Evolutionary conservation across 345 rosid genomes (phyloP).

Genomic region (Cardamine chenopodiifolia): DNA sequence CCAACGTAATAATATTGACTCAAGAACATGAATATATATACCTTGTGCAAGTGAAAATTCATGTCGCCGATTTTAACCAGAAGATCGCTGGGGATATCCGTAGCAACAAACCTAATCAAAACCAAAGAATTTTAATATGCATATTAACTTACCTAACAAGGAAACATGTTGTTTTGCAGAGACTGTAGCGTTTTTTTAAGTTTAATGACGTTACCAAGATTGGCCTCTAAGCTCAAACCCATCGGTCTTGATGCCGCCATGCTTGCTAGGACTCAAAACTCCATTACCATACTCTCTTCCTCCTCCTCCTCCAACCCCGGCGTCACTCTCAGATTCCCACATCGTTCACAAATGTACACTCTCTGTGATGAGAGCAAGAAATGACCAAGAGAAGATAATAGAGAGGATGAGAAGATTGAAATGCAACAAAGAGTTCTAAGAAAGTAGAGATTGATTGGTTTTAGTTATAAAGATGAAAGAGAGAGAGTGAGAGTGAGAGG

Average conservation of each 20-base stretch:
- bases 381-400: constrained; percentile 19
- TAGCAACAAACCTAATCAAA: constrained; percentile 73
- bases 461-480: constrained; percentile 33
- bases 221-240: constrained; percentile 87
- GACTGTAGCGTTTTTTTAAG: not conserved
- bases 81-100: constrained; percentile 92
- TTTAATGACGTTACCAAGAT: constrained; percentile 63
- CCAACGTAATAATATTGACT: constrained; percentile 3
- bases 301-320: constrained; percentile 43
- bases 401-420: constrained; percentile 26
- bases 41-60: constrained; percentile 91
- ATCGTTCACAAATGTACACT: constrained; percentile 37
- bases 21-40: constrained; percentile 43
- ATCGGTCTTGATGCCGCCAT: constrained; percentile 70
- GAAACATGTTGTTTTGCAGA: constrained; percentile 1
- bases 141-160: constrained; percentile 26
- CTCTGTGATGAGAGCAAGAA: constrained; percentile 11
- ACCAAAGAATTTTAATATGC: not conserved
- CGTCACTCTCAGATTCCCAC: constrained; percentile 94
- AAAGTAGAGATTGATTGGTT: constrained; percentile 26
- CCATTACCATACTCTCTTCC: constrained; percentile 79
- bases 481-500: constrained; percentile 20
- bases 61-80: constrained; percentile 74
- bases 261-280: constrained; percentile 63
- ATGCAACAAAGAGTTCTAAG: constrained; percentile 25